These are phyloP conservation scores for Sclerotinia sclerotiorum DNA, from an alignment of 2,329 filamentous ascomycete genomes.

Conservation along the genomic window DNA sequence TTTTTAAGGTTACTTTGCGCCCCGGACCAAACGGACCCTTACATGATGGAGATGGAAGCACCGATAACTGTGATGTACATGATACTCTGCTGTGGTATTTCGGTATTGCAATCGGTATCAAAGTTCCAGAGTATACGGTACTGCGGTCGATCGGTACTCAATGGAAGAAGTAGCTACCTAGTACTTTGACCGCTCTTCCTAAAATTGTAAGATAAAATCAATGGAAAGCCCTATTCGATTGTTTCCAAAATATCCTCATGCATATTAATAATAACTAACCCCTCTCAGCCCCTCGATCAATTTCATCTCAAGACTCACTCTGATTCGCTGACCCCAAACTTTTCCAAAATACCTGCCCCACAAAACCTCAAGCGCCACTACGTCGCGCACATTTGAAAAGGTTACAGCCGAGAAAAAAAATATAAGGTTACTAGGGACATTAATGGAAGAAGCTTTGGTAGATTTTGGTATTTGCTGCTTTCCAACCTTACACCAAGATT, in stretches of 20 bases:
- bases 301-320: not conserved
- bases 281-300: not conserved
- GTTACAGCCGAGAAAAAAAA: slow-evolving; percentile 13
- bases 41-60: not conserved
- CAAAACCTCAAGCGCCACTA: not conserved
- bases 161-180: not conserved
- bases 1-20: not conserved
- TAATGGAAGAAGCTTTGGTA: slow-evolving; percentile 11
- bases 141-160: no score
- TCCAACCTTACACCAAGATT: slow-evolving; percentile 2
- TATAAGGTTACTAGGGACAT: not conserved
- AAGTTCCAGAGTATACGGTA: no score
- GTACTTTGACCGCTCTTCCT: not conserved
- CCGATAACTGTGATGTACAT: no score
- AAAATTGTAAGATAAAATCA: not conserved
- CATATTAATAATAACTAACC: not conserved
- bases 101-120: no score
- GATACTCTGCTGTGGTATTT: no score
- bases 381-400: slow-evolving; percentile 1
- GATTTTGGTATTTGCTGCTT: not conserved
- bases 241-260: not conserved
- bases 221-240: not conserved
- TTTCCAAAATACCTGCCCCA: not conserved
- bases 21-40: not conserved
- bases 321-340: not conserved